Base-by-base conservation (phyloP, 2,329 filamentous ascomycete species). In the Aspergillus ustus region DNA sequence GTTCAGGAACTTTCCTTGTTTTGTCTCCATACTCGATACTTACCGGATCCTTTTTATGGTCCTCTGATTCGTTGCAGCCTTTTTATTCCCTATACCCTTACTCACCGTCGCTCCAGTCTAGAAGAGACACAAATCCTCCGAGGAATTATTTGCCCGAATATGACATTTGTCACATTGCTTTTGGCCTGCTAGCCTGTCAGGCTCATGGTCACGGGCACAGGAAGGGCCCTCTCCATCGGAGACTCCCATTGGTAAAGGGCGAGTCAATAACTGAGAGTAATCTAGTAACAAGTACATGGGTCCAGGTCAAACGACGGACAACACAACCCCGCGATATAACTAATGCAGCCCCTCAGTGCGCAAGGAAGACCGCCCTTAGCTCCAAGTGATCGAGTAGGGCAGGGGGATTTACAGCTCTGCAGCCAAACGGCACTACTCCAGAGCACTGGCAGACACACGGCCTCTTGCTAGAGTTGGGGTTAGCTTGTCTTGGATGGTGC, bases 361-460 rank as follows among this genome's bases (percentile, higher is more conserved):
- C 60, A 64, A 43, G 59, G 63, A 53, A 61, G 57, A 57, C 44
- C 25, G 48, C 44, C 50, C 45, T 61, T 62, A 45, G 54, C 50
- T 51, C 34, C 46, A 29, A 54, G 57, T 58, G 31, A 56, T 62
- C 65, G 45, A 63, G 59, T 59, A 58, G 40, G 52, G 52, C 60
- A 61, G 34, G 55, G 58, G 63, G 52, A 64, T 62, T 63, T 56
- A 46, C 60, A 60, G 48, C 50, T 60, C 53, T 55, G 57, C 49
- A 61, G 59, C 65, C 65, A 67, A 63, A 67, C 65, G 65, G 65
- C 59, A 64, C 55, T 62, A 60, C 63, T 67, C 65, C 63, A 56
- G 67, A 61, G 54, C 57, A 60, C 59, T 60, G 60, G 50, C 59
- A 61, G 54, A 52, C 49, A 61, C 50, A 57, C 50, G 50, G 59